These are phyloP conservation scores for Phytophthora idaei DNA, from an alignment of 352 stramenopile genomes.

Conservation along the genomic window DNA sequence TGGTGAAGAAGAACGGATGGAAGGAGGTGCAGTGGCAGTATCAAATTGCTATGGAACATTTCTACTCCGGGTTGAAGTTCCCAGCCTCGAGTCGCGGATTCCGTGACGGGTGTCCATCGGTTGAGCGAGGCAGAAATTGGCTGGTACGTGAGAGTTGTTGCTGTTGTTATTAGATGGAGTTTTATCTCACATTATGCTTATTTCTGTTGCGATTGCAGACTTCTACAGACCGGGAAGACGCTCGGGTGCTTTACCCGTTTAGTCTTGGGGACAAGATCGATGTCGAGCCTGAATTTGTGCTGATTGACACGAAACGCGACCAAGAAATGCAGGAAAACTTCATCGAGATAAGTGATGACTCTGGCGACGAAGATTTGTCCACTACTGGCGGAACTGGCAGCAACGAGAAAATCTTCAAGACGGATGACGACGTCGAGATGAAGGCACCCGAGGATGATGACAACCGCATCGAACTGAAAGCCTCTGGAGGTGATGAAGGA, in stretches of 20 bases:
- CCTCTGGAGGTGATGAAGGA: background rate
- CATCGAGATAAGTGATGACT: constrained; percentile 19
- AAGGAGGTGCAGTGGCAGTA: constrained; percentile 57
- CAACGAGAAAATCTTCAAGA: constrained; percentile 12
- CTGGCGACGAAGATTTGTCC: constrained; percentile 1
- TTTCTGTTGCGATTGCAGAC: constrained; percentile 27
- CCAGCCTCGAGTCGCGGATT: constrained; percentile 26
- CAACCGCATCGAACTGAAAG: background rate
- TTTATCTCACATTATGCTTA: constrained; percentile 8
- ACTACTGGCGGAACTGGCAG: background rate
- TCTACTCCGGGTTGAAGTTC: constrained; percentile 57
- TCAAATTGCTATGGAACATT: constrained; percentile 61
- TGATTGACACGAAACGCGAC: constrained; percentile 39
- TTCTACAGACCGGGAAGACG: constrained; percentile 44
- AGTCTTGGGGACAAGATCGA: constrained; percentile 30
- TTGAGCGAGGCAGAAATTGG: constrained; percentile 60
- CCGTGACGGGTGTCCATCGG: constrained; percentile 38
- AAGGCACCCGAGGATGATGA: constrained; percentile 5
- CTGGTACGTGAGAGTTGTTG: constrained; percentile 35
- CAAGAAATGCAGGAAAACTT: constrained; percentile 15
- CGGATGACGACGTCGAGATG: constrained; percentile 10
- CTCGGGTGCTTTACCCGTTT: constrained; percentile 39
- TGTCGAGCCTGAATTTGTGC: constrained; percentile 33
- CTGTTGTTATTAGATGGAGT: constrained; percentile 3
- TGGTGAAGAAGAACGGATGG: constrained; percentile 44